Conservation (phyloP, 2,329 filamentous ascomycete genomes). For the Epichloe baconii region DNA sequence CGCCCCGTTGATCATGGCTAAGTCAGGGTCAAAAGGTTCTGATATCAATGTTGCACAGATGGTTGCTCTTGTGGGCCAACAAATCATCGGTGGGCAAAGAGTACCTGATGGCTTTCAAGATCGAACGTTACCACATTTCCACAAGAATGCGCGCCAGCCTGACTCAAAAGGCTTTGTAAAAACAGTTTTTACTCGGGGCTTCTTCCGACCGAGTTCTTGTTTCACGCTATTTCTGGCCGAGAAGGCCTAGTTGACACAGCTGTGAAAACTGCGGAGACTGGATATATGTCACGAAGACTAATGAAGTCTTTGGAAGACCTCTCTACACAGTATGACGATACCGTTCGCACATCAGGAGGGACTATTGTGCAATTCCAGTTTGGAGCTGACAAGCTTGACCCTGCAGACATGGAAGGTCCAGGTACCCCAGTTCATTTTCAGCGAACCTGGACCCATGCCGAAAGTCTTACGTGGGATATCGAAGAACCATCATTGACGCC, state of each 20-base stretch:
- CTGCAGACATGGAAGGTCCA: constrained; percentile 93
- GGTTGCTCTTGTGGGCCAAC: constrained; percentile 93
- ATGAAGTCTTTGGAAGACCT: constrained; percentile 98
- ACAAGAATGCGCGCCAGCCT: constrained; percentile 84
- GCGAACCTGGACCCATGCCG: constrained; percentile 73
- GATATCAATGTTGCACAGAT: constrained; percentile 98
- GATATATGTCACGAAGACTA: constrained; percentile 94
- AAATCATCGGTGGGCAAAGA: constrained; percentile 90
- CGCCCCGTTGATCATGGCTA: constrained; percentile 90
- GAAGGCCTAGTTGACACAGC: constrained; percentile 98
- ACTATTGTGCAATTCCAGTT: constrained; percentile 95
- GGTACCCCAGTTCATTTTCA: constrained; percentile 87
- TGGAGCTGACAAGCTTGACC: constrained; percentile 88
- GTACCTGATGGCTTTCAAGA: constrained; percentile 95
- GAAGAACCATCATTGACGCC: constrained; percentile 60
- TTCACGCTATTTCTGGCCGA: constrained; percentile 96
- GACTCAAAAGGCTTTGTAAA: constrained; percentile 94
- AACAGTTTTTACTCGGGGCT: constrained; percentile 97
- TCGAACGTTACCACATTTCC: constrained; percentile 85
- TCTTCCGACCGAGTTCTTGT: constrained; percentile 83
- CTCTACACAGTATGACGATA: constrained; percentile 86
- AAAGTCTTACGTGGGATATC: constrained; percentile 69
- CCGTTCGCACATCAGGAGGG: constrained; percentile 79
- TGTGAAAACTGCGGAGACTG: constrained; percentile 96
- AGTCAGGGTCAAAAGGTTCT: constrained; percentile 91